phyloP scores from a whole-genome alignment of 2,329 filamentous ascomycete species.

The Colletotrichum agaves region DNA sequence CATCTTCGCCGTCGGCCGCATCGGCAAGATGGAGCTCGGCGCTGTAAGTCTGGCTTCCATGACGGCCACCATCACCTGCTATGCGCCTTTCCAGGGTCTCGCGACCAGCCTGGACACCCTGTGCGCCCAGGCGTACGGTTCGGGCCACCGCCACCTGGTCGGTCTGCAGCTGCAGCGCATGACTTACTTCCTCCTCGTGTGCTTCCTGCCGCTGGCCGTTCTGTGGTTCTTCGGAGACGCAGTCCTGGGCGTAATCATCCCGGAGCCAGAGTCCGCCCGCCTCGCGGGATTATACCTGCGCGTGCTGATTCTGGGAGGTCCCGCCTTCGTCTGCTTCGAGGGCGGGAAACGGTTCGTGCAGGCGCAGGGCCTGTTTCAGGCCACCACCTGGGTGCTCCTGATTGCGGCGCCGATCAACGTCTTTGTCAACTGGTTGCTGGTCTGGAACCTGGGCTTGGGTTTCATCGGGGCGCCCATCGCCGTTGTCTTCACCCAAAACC shows the following conservation, averaged over 20 bases:
- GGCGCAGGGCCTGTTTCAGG: constrained; percentile 83
- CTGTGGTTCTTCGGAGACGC: constrained; percentile 76
- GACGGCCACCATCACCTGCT: constrained; percentile 83
- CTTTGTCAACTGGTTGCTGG: constrained; percentile 81
- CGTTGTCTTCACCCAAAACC: constrained; percentile 79
- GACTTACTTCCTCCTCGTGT: constrained; percentile 78
- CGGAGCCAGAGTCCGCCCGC: constrained; percentile 68
- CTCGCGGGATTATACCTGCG: constrained; percentile 79
- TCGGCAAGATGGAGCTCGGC: constrained; percentile 71
- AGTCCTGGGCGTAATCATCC: constrained; percentile 64
- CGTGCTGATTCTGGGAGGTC: constrained; percentile 77
- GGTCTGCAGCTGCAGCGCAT: constrained; percentile 83
- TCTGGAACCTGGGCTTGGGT: constrained; percentile 75
- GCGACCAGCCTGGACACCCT: constrained; percentile 92
- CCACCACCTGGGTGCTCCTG: constrained; percentile 80
- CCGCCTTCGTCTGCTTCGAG: constrained; percentile 82
- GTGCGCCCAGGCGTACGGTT: constrained; percentile 93
- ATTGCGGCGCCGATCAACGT: constrained; percentile 82
- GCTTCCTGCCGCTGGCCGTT: constrained; percentile 77
- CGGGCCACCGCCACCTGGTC: constrained; percentile 88
- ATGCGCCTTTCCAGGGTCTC: constrained; percentile 83
- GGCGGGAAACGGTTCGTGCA: constrained; percentile 84
- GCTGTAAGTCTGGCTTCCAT: constrained; percentile 68
- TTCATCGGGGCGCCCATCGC: constrained; percentile 87
- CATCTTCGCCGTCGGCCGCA: constrained; percentile 80